phyloP scores from a whole-genome alignment of 768 basidiomycete species.

The Boletellus ananas region DNA sequence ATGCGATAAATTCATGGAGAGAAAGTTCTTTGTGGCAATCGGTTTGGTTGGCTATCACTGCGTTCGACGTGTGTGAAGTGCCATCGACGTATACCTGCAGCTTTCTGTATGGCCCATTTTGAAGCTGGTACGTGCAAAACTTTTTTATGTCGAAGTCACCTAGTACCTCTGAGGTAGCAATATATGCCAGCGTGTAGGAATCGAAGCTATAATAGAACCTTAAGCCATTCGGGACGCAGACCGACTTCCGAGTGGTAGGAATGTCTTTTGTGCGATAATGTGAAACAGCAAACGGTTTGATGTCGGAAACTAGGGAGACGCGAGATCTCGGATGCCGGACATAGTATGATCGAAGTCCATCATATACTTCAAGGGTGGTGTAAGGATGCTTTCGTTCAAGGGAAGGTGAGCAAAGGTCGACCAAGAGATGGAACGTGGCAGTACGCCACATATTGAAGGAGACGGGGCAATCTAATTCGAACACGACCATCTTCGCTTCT shows the following conservation, averaged over 20 bases:
- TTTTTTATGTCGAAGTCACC: slow-evolving; percentile 8
- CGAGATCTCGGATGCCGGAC: slow-evolving; percentile 15
- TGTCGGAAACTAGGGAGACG: slow-evolving; percentile 20
- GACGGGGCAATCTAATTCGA: slow-evolving; percentile 40
- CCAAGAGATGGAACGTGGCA: slow-evolving; percentile 36
- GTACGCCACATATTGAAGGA: slow-evolving; percentile 43
- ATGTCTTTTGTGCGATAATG: slow-evolving; percentile 19
- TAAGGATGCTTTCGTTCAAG: background rate
- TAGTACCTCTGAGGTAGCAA: slow-evolving; percentile 14
- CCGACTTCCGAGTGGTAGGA: background rate
- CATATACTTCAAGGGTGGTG: slow-evolving; percentile 12
- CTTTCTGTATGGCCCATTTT: slow-evolving; percentile 27
- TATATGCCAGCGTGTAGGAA: background rate
- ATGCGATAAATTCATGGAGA: slow-evolving; percentile 44
- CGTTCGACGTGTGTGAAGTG: slow-evolving; percentile 41
- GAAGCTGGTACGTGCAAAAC: slow-evolving; percentile 34
- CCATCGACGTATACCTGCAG: slow-evolving; percentile 36
- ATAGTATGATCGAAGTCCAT: slow-evolving; percentile 7
- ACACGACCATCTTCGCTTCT: slow-evolving; percentile 32
- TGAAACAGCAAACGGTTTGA: slow-evolving; percentile 13
- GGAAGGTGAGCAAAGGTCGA: slow-evolving; percentile 31
- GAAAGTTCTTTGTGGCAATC: slow-evolving; percentile 38
- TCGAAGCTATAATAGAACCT: slow-evolving; percentile 32
- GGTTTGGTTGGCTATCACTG: slow-evolving; percentile 39
- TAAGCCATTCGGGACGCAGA: slow-evolving; percentile 35